phyloP scores from a whole-genome alignment of 352 stramenopile genomes.

The Globisporangium iwayamae region DNA sequence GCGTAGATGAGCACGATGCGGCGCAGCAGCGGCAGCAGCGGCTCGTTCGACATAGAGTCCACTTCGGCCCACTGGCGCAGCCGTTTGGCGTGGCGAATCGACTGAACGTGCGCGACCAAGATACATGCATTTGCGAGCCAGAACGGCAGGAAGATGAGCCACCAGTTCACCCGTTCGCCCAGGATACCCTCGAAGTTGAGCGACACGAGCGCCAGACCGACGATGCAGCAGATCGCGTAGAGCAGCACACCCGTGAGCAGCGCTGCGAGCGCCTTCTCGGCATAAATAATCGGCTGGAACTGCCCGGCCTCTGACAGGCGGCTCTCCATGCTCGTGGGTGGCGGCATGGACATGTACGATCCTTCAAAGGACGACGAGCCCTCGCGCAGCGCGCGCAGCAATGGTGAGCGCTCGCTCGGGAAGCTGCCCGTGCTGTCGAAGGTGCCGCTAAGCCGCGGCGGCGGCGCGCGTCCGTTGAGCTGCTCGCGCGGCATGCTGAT shows the following conservation, averaged over 20 bases:
- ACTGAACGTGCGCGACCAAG: conserved; percentile 55
- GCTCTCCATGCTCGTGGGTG: conserved; percentile 16
- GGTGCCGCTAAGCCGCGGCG: background rate
- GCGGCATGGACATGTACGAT: conserved; percentile 72
- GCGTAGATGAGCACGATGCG: conserved; percentile 76
- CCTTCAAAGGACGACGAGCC: conserved; percentile 57
- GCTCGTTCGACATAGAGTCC: conserved; percentile 80
- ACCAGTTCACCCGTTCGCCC: conserved; percentile 68
- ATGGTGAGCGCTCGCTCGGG: conserved; percentile 60
- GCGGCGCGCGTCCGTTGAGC: conserved; percentile 8
- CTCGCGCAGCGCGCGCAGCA: conserved; percentile 54
- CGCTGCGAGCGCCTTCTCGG: conserved; percentile 66
- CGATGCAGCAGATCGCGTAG: conserved; percentile 73
- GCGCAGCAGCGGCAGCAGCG: conserved; percentile 67
- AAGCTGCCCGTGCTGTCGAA: conserved; percentile 10
- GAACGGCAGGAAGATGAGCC: conserved; percentile 77
- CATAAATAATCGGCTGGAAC: conserved; percentile 78
- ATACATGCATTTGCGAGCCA: conserved; percentile 72
- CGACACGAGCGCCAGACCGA: conserved; percentile 62
- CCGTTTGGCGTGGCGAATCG: conserved; percentile 60
- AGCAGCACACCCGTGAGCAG: conserved; percentile 75
- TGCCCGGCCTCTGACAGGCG: conserved; percentile 31
- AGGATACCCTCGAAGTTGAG: conserved; percentile 79
- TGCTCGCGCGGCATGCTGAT: conserved; percentile 10
- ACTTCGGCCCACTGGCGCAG: conserved; percentile 74